Conservation (phyloP, 768 basidiomycete genomes). For the Boletus reticuloceps region DNA sequence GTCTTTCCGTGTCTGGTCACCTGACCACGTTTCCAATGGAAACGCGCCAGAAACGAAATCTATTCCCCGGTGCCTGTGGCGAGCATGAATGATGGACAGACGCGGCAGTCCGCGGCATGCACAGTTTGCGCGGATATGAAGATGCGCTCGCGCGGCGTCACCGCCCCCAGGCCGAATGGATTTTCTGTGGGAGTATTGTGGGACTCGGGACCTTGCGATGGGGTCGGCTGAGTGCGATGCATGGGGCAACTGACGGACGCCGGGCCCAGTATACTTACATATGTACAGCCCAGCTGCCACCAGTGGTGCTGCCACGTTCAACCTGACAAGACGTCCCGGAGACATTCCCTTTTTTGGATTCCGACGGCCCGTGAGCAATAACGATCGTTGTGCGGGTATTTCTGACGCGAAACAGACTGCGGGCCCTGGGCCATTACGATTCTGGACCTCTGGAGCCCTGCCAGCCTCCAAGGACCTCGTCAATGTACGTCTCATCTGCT, state of each 20-base stretch:
- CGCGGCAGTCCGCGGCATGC: constrained; percentile 25
- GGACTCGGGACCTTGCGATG: constrained; percentile 2
- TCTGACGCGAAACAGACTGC: constrained; percentile 6
- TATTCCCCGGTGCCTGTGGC: constrained; percentile 31
- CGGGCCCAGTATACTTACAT: neutral
- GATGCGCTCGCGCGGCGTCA: constrained; percentile 12
- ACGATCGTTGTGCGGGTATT: too few relatives aligned
- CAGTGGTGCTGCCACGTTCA: too few relatives aligned
- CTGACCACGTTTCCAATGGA: constrained; percentile 23
- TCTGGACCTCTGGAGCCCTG: neutral
- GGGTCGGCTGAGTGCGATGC: constrained; percentile 8
- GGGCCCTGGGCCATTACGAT: neutral
- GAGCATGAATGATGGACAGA: constrained; percentile 22
- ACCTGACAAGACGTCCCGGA: neutral
- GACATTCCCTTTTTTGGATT: constrained; percentile 3
- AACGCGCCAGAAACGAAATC: too few relatives aligned
- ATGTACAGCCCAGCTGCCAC: neutral
- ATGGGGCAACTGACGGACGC: neutral
- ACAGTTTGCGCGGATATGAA: constrained; percentile 32
- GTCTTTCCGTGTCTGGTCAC: constrained; percentile 2
- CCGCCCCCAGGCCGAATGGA: constrained; percentile 5
- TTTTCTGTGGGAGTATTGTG: constrained; percentile 1
- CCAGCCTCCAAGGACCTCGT: constrained; percentile 6
- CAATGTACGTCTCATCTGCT: constrained; percentile 10
- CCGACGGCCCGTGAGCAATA: neutral